These are phyloP conservation scores for Ophiostoma sp. DNA, from an alignment of 2,329 filamentous ascomycete genomes.

Conservation along the genomic window DNA sequence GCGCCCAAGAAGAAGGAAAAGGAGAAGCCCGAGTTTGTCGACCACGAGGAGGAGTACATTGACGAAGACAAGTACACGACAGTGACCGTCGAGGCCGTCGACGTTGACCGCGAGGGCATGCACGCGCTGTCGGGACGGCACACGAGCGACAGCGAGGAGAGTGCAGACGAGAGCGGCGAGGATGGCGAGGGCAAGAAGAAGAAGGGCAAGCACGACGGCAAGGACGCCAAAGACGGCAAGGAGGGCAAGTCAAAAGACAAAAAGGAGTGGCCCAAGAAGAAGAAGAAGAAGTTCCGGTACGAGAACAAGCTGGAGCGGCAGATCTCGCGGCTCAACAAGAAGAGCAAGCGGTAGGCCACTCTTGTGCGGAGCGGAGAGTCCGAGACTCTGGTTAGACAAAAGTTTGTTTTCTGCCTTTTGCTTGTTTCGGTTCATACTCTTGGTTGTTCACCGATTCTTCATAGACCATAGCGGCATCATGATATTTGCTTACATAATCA, in stretches of 20 bases:
- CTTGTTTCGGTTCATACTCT: background rate
- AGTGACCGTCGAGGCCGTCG: constrained; percentile 86
- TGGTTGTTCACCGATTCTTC: background rate
- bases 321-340: constrained; percentile 61
- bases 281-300: constrained; percentile 89
- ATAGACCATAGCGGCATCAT: constrained; percentile 3
- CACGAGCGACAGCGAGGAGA: constrained; percentile 30
- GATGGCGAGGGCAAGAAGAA: constrained; percentile 31
- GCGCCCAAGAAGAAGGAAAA: constrained; percentile 23
- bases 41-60: constrained; percentile 88
- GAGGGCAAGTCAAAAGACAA: constrained; percentile 32
- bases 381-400: background rate
- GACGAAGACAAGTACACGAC: constrained; percentile 96
- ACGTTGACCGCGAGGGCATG: constrained; percentile 68
- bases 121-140: constrained; percentile 44
- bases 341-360: constrained; percentile 28
- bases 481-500: background rate
- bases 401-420: background rate
- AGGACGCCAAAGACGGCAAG: constrained; percentile 31
- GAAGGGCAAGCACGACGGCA: constrained; percentile 24
- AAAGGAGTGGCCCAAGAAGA: constrained; percentile 60
- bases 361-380: too few species aligned
- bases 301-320: constrained; percentile 79
- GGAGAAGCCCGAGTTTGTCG: constrained; percentile 47
- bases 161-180: constrained; percentile 34